Base-by-base conservation (phyloP, 2,329 filamentous ascomycete genomes). In the Diplodia mutila region DNA sequence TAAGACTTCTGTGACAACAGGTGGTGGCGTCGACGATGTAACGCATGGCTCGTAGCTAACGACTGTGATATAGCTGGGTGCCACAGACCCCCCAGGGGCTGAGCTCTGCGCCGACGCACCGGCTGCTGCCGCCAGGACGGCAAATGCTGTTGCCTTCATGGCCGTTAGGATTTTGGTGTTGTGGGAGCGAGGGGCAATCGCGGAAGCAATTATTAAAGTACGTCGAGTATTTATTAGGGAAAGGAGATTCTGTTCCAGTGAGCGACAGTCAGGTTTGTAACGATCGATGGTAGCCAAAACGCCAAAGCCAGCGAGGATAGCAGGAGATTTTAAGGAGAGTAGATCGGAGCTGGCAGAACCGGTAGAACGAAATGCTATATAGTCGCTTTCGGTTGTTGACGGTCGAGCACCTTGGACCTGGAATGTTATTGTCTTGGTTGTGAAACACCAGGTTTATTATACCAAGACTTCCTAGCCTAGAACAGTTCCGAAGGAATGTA, bases 1-100 rank as follows among this genome's bases (percentile, higher is more conserved):
- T 48, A 77, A 70, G 9, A 75, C 76, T 32, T 75, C 72, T 0
- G 73, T 77, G 52, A 76, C 69, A 52, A 64, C 48, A 52, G 54
- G 54, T 18, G 49, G 54, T 14, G 52, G 55, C 23, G 46, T 27
- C 32, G 65, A 49, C 3, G 49, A 48, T 16, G 42, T 37, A 18
- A 54, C 61, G 49, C 66, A 67, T 32, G 23, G 23, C 16, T 55
- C 53, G 27, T 64, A 67, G 34, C 49, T 63, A 55, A 64, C 51
- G 37, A 55, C 37, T 4, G 66, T 67, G 37, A 67, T 52, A 29
- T 64, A 64, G 57, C 66, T 67, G 25, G 66, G 57, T 12, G 51
- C 54, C 5, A 53, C 32, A 14, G 29, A 21, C 9, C 29, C 29
- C 18, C n/a, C 12, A 25, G n/a, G 18, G 25, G 39, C 29, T 27